Conservation (phyloP, 1,139 yeast species). For the Diutina sp. region DNA sequence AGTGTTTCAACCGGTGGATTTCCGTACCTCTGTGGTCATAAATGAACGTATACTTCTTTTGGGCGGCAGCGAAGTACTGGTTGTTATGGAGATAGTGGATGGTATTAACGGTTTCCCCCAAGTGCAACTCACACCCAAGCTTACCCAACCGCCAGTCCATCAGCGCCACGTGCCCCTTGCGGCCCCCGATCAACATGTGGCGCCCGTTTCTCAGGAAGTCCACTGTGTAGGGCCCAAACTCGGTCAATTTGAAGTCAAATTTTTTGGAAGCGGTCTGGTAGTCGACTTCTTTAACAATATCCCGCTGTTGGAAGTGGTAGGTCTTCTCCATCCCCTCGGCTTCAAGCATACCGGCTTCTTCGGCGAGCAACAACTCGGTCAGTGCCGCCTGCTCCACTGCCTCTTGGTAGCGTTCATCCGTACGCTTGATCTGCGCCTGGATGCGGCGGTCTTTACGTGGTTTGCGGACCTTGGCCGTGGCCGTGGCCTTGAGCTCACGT, state of each 20-base stretch:
- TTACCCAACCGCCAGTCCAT: constrained; percentile 92
- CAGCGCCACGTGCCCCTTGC: constrained; percentile 89
- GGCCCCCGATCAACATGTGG: constrained; percentile 71
- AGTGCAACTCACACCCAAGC: constrained; percentile 67
- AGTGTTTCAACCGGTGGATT: constrained; percentile 83
- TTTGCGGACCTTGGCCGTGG: neutral
- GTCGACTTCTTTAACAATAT: constrained; percentile 72
- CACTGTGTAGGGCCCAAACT: constrained; percentile 77
- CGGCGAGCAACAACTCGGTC: constrained; percentile 76
- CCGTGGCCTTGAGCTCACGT: neutral
- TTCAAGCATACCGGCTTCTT: constrained; percentile 75
- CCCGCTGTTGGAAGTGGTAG: constrained; percentile 71
- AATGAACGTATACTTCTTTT: constrained; percentile 84
- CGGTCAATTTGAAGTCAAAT: constrained; percentile 58
- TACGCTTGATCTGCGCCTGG: neutral
- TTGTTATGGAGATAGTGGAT: constrained; percentile 86
- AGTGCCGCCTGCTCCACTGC: constrained; percentile 76
- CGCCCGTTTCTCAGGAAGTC: constrained; percentile 86
- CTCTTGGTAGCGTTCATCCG: constrained; percentile 34
- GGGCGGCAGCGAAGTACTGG: constrained; percentile 94
- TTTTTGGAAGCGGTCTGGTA: constrained; percentile 60
- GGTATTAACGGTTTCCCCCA: constrained; percentile 82
- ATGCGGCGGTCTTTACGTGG: neutral
- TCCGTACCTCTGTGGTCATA: constrained; percentile 89
- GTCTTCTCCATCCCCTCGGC: constrained; percentile 93